Evolutionary conservation across 148 eudicot species (phyloP).

Genomic region (Chenopodium album): DNA sequence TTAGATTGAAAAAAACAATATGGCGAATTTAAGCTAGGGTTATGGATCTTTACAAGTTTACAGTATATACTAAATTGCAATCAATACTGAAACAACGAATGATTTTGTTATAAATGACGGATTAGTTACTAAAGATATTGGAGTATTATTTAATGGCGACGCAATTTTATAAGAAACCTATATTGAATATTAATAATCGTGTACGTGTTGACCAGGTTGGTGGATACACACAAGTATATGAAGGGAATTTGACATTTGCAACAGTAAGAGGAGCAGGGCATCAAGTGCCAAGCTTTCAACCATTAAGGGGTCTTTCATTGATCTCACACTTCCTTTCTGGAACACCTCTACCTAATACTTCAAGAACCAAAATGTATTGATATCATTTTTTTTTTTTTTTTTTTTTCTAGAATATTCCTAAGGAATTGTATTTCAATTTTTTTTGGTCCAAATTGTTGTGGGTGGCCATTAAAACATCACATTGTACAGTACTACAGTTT

Average conservation of each 20-base stretch:
- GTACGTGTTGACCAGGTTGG: conserved; percentile 44
- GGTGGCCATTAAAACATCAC: not conserved
- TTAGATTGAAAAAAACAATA: no score
- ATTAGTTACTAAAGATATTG: no score
- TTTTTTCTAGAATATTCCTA: no score
- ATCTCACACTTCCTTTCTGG: conserved; percentile 60
- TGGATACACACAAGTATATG: conserved; percentile 57
- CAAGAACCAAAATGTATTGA: conserved; percentile 15
- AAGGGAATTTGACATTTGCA: conserved; percentile 54
- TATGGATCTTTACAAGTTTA: no score
- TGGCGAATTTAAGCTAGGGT: no score
- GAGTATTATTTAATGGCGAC: no score
- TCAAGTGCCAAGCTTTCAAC: conserved; percentile 65
- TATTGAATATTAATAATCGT: no score
- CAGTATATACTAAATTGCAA: no score
- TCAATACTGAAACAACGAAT: no score
- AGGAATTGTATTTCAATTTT: not conserved
- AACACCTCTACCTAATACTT: conserved; percentile 43
- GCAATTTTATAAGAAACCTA: no score
- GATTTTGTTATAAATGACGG: no score
- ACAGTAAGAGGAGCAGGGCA: conserved; percentile 83
- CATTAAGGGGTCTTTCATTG: conserved; percentile 54
- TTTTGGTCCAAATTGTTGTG: not conserved
- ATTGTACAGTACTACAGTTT: not conserved
- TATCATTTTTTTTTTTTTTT: not conserved